Conservation (phyloP, 305 asterid genomes). For the Fraxinus sp. region DNA sequence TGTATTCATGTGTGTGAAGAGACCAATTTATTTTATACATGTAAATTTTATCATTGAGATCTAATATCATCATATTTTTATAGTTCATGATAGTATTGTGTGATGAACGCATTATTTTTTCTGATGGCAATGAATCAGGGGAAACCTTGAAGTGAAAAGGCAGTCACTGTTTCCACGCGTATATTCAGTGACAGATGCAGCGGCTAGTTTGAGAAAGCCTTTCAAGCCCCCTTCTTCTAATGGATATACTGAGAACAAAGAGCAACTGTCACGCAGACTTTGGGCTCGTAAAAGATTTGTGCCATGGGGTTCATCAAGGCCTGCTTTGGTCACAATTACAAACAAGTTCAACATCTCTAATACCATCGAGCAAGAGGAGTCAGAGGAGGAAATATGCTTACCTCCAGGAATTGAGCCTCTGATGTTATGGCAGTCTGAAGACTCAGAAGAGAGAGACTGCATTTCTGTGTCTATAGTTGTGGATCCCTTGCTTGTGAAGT, state of each 20-base stretch:
- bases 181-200: conserved; percentile 68
- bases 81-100: background rate
- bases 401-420: conserved; percentile 88
- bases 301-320: conserved; percentile 90
- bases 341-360: conserved; percentile 48
- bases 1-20: background rate
- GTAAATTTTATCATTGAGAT: background rate
- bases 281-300: conserved; percentile 90
- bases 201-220: conserved; percentile 66
- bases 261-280: conserved; percentile 70
- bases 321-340: conserved; percentile 64
- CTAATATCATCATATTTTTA: background rate
- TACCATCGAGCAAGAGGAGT: conserved; percentile 40
- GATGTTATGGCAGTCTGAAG: conserved; percentile 86
- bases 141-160: conserved; percentile 70
- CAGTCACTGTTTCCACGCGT: conserved; percentile 87
- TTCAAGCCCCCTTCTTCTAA: conserved; percentile 81
- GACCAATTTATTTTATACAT: background rate
- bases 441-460: conserved; percentile 38
- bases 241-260: conserved; percentile 67
- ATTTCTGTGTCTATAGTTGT: conserved; percentile 49
- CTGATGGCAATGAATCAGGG: conserved; percentile 54
- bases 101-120: background rate
- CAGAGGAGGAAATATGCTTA: conserved; percentile 51
- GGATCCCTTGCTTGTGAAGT: conserved; percentile 82